Percentiles rank a stretch among this genome's conserved stretches.
These are phyloP conservation scores for Trapa incisa DNA, from an alignment of 345 rosid genomes.

Conservation along the genomic window DNA sequence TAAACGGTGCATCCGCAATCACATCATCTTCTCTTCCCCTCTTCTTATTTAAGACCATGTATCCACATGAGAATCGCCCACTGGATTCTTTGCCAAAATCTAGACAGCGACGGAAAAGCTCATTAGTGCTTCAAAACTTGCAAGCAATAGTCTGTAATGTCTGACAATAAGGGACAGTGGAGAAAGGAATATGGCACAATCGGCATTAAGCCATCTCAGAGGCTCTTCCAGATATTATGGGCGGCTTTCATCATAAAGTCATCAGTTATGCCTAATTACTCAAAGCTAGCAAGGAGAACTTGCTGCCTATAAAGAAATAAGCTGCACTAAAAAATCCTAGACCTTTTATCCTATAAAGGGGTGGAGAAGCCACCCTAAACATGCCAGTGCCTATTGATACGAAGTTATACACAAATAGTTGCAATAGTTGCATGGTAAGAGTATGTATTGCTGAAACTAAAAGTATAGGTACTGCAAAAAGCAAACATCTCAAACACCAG, in stretches of 20 bases:
- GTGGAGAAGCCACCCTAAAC: too few species aligned
- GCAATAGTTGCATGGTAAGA: neutral
- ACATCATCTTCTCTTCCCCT: constrained; percentile 40
- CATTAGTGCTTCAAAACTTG: neutral
- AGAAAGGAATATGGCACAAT: neutral
- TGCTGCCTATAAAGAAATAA: too few species aligned
- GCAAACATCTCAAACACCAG: neutral
- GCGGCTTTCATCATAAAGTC: too few species aligned
- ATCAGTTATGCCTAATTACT: too few species aligned
- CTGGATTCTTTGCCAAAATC: neutral
- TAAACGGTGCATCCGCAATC: constrained; percentile 29
- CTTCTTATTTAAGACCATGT: constrained; percentile 20
- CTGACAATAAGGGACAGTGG: neutral
- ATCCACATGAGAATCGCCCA: constrained; percentile 9
- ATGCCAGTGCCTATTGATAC: too few species aligned
- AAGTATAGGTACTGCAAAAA: neutral
- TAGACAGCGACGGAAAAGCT: neutral
- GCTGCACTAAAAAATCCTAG: too few species aligned
- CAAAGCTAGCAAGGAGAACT: too few species aligned
- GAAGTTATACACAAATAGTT: neutral
- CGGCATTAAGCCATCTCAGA: neutral
- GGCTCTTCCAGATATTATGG: too few species aligned
- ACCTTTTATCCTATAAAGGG: too few species aligned
- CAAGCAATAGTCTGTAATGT: too few species aligned
- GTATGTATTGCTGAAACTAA: neutral